Percentiles rank a stretch among this genome's conserved stretches.
phyloP scores from a whole-genome alignment of 2,329 filamentous ascomycete genomes.

The Atkinsonella texensis region DNA sequence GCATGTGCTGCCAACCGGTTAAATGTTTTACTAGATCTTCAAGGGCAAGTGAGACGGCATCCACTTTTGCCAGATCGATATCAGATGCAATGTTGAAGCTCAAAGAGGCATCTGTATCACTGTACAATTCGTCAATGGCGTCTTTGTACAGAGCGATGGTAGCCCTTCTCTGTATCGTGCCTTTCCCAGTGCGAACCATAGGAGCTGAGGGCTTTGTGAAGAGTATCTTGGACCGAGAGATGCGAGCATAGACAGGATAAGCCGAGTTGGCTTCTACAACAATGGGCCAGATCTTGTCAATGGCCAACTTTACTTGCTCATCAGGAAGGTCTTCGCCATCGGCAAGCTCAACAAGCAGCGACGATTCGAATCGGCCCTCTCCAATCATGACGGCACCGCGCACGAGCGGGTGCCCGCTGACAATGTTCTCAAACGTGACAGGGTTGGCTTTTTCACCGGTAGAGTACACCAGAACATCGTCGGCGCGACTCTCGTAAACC shows the following conservation, averaged over 20 bases:
- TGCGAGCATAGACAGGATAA: slow-evolving; percentile 4
- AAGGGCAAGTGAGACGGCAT: neutral
- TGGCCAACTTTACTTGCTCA: neutral
- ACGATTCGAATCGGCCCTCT: neutral
- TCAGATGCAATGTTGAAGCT: no score
- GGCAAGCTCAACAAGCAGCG: neutral
- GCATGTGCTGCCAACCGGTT: neutral
- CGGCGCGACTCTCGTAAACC: slow-evolving; percentile 1
- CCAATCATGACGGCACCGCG: slow-evolving; percentile 4
- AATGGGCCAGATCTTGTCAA: slow-evolving; percentile 3
- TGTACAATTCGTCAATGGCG: slow-evolving; percentile 7
- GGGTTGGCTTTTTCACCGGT: slow-evolving; percentile 8
- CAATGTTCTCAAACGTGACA: slow-evolving; percentile 1
- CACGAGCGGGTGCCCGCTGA: slow-evolving; percentile 3
- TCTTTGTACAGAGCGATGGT: slow-evolving; percentile 7
- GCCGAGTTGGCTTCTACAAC: slow-evolving; percentile 3
- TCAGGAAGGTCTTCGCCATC: neutral
- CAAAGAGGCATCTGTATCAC: neutral
- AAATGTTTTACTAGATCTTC: neutral
- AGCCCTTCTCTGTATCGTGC: slow-evolving; percentile 6
- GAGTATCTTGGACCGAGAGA: neutral
- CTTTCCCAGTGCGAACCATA: slow-evolving; percentile 5
- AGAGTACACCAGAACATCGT: slow-evolving; percentile 6
- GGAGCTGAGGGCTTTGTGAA: neutral
- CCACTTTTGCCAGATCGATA: neutral